Evolutionary conservation across 768 basidiomycete genomes (phyloP).

Genomic region (Leccinellum luteum): DNA sequence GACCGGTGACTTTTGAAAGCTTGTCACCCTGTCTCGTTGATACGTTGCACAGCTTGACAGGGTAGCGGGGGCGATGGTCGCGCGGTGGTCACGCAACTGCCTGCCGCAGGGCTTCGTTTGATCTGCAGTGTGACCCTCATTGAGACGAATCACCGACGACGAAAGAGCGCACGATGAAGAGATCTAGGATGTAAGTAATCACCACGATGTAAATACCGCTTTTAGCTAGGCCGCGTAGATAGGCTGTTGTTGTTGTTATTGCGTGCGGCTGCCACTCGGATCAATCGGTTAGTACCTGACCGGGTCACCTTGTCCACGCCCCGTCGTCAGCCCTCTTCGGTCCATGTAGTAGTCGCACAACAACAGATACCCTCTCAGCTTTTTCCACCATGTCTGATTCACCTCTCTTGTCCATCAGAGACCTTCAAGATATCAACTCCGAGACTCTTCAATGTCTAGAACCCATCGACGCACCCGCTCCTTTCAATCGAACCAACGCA

Average conservation of each 20-base stretch:
- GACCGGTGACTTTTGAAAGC: not conserved
- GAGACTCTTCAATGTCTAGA: not conserved
- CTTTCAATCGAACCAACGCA: slow-evolving; percentile 49
- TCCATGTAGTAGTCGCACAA: slow-evolving; percentile 15
- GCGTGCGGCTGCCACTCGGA: not conserved
- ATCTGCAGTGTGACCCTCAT: no score
- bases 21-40: not conserved
- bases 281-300: slow-evolving; percentile 8
- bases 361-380: not conserved
- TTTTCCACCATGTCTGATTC: slow-evolving; percentile 15
- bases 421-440: slow-evolving; percentile 1
- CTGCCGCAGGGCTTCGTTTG: no score
- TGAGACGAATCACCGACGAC: not conserved
- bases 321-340: slow-evolving; percentile 2
- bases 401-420: slow-evolving; percentile 3
- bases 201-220: not conserved
- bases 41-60: not conserved
- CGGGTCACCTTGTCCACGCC: slow-evolving; percentile 3
- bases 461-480: slow-evolving; percentile 32
- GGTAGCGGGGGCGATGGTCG: not conserved
- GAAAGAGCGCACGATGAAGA: not conserved
- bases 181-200: not conserved
- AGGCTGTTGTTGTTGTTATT: not conserved
- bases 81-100: not conserved
- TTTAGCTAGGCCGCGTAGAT: not conserved